phyloP scores from a whole-genome alignment of 1,284 basidiomycete species.

The Leccinum fuscescens region DNA sequence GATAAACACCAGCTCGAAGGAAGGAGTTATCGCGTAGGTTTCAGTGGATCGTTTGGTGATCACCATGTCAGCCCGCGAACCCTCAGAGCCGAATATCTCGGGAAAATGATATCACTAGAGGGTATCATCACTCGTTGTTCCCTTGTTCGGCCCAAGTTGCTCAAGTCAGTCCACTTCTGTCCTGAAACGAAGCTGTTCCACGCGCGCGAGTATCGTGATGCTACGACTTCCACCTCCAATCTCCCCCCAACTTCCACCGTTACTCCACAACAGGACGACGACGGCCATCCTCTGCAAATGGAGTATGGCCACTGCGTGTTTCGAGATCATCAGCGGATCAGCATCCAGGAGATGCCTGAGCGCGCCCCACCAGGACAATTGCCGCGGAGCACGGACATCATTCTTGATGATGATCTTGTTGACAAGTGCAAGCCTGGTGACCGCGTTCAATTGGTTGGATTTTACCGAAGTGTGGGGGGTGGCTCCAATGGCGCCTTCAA shows the following conservation, averaged over 20 bases:
- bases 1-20: constrained; percentile 82
- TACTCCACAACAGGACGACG: constrained; percentile 89
- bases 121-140: constrained; percentile 99
- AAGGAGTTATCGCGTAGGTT: constrained; percentile 86
- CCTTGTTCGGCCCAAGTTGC: constrained; percentile 97
- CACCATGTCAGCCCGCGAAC: constrained; percentile 97
- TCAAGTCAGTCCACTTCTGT: constrained; percentile 95
- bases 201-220: constrained; percentile 90
- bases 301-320: constrained; percentile 94
- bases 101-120: constrained; percentile 96
- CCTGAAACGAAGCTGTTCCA: constrained; percentile 84
- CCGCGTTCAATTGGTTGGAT: constrained; percentile 94
- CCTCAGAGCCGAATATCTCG: constrained; percentile 83
- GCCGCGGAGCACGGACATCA: constrained; percentile 93
- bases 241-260: constrained; percentile 89
- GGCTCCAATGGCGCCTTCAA: constrained; percentile 89
- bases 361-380: constrained; percentile 96
- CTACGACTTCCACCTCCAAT: constrained; percentile 81
- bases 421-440: constrained; percentile 98
- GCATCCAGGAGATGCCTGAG: constrained; percentile 99
- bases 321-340: constrained; percentile 95
- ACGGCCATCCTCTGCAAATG: constrained; percentile 83
- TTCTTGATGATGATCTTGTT: constrained; percentile 95
- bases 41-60: constrained; percentile 98
- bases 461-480: constrained; percentile 92